phyloP scores from a whole-genome alignment of 179 eudicot species.

The Camellia oleifera region DNA sequence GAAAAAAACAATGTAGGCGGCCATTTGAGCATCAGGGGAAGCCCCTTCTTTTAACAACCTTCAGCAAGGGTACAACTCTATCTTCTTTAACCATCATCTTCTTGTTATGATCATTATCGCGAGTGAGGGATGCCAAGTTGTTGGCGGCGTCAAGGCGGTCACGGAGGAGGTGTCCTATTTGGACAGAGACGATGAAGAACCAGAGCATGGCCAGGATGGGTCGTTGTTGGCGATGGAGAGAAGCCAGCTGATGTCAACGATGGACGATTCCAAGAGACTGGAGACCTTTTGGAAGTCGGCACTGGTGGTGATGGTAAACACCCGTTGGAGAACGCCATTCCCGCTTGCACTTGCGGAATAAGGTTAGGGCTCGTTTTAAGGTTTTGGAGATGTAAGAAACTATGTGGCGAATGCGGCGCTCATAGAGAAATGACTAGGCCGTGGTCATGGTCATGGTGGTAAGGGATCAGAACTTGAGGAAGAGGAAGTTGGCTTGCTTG shows the following conservation, averaged over 20 bases:
- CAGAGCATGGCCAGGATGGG: constrained; percentile 64
- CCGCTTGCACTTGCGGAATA: constrained; percentile 54
- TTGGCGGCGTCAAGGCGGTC: constrained; percentile 50
- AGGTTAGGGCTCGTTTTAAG: constrained; percentile 36
- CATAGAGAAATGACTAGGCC: constrained; percentile 28
- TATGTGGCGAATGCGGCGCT: constrained; percentile 57
- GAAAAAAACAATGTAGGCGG: constrained; percentile 45
- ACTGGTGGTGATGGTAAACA: constrained; percentile 33
- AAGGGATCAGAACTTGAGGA: constrained; percentile 44
- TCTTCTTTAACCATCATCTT: constrained; percentile 62
- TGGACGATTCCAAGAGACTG: constrained; percentile 31
- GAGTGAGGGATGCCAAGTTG: constrained; percentile 39
- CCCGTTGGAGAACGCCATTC: constrained; percentile 41
- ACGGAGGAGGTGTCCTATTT: constrained; percentile 25
- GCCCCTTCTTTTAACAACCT: constrained; percentile 52
- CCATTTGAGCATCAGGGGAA: constrained; percentile 48
- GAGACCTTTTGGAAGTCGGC: constrained; percentile 27
- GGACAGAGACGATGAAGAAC: constrained; percentile 55
- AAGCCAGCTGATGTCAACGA: constrained; percentile 40
- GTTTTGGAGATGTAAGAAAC: constrained; percentile 33
- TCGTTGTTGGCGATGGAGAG: constrained; percentile 43
- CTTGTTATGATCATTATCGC: constrained; percentile 39
- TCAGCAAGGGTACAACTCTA: constrained; percentile 51
- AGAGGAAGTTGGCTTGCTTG: constrained; percentile 36
- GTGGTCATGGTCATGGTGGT: background rate